Evolutionary conservation across 2,329 filamentous ascomycete species (phyloP).

Genomic region (Fusarium chlamydosporum): DNA sequence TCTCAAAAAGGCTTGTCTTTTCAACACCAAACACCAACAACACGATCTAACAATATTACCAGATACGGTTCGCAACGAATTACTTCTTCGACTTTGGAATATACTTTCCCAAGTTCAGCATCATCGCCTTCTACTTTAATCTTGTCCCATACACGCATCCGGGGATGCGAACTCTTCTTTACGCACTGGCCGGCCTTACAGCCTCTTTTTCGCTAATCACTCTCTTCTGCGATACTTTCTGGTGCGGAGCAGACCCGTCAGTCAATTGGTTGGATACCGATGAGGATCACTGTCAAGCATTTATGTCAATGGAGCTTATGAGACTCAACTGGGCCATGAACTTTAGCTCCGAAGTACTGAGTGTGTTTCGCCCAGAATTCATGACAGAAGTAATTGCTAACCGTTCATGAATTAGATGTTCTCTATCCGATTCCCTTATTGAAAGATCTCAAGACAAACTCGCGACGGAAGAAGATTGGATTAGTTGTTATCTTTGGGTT

Average conservation of each 20-base stretch:
- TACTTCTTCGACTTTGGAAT: constrained; percentile 24
- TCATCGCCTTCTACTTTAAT: constrained; percentile 20
- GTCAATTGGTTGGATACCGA: constrained; percentile 13
- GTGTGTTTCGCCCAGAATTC: neutral
- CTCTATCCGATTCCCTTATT: constrained; percentile 4
- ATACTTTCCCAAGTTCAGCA: constrained; percentile 27
- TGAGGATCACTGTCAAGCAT: neutral
- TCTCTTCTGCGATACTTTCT: constrained; percentile 19
- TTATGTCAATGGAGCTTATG: constrained; percentile 19
- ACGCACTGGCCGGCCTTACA: neutral
- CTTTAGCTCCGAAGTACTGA: constrained; percentile 9
- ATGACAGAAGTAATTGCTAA: neutral
- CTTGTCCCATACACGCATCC: neutral
- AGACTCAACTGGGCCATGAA: constrained; percentile 23
- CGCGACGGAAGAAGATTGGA: neutral
- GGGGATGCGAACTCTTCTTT: constrained; percentile 7
- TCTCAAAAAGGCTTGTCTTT: neutral
- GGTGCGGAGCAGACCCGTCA: constrained; percentile 19
- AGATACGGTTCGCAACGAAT: constrained; percentile 20
- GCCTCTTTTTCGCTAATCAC: constrained; percentile 1
- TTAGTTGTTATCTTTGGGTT: constrained; percentile 15
- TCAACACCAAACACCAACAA: fast-evolving
- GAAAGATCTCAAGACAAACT: neutral
- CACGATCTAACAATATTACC: fast-evolving
- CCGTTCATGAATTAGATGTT: neutral